phyloP scores from a whole-genome alignment of 768 basidiomycete species.

The Crepidotus variabilis region DNA sequence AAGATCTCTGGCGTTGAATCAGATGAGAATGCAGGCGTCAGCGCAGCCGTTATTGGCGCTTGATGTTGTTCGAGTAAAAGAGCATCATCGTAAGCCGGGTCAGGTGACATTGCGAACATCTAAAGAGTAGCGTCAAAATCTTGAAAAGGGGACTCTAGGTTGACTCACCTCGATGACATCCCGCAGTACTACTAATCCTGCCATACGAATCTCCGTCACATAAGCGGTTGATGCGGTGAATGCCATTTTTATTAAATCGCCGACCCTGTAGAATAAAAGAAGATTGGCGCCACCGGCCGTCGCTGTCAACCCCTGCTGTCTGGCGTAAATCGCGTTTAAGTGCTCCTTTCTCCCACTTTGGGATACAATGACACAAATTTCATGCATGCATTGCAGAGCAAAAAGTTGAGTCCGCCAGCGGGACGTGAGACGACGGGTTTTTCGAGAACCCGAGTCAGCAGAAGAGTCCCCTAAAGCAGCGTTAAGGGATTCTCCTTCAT shows the following conservation, averaged over 20 bases:
- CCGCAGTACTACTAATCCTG: slow-evolving; percentile 82
- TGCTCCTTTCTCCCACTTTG: slow-evolving; percentile 78
- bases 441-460: slow-evolving; percentile 8
- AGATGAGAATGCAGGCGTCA: slow-evolving; percentile 93
- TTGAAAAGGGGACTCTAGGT: not conserved
- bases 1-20: slow-evolving; percentile 96
- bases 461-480: slow-evolving; percentile 45
- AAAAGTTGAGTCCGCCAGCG: slow-evolving; percentile 97
- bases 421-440: slow-evolving; percentile 48
- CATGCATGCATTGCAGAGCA: slow-evolving; percentile 87
- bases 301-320: slow-evolving; percentile 43
- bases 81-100: slow-evolving; percentile 90
- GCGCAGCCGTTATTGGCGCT: slow-evolving; percentile 94
- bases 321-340: slow-evolving; percentile 71
- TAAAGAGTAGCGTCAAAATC: slow-evolving; percentile 26
- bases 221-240: slow-evolving; percentile 97
- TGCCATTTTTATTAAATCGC: slow-evolving; percentile 95
- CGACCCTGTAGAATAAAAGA: slow-evolving; percentile 79
- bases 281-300: slow-evolving; percentile 36
- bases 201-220: slow-evolving; percentile 91
- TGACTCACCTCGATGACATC: slow-evolving; percentile 83
- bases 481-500: slow-evolving; percentile 91
- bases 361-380: slow-evolving; percentile 75
- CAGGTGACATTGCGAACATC: slow-evolving; percentile 84
- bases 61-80: slow-evolving; percentile 95